Evolutionary conservation across 2,329 filamentous ascomycete genomes (phyloP).

Genomic region (Colletotrichum lini): DNA sequence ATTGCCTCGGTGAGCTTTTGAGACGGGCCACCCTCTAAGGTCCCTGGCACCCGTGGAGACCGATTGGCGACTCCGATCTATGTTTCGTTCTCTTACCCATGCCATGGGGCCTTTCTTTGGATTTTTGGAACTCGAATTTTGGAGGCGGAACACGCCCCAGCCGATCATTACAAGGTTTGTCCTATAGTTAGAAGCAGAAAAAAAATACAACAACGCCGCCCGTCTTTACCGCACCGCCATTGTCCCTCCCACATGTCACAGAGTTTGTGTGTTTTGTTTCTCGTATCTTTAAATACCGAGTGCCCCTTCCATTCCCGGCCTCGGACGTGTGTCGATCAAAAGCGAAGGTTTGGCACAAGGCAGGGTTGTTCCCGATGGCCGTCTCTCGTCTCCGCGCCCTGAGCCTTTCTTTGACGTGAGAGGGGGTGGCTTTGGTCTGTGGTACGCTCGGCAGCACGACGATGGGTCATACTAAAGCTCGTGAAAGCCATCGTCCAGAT

Average conservation of each 20-base stretch:
- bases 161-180: conserved; percentile 1
- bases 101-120: conserved; percentile 18
- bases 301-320: background rate
- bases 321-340: background rate
- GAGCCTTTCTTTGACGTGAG: background rate
- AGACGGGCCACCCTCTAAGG: no score
- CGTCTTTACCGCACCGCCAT: conserved; percentile 33
- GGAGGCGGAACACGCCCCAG: background rate
- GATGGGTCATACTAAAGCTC: background rate
- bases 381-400: background rate
- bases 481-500: background rate
- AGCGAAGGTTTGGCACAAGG: background rate
- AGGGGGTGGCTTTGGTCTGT: background rate
- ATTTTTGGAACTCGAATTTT: background rate
- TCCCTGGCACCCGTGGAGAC: background rate
- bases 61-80: background rate
- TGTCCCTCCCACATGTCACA: conserved; percentile 30
- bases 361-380: background rate
- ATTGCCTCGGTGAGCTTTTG: no score
- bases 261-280: conserved; percentile 16
- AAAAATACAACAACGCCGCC: conserved; percentile 11
- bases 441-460: conserved; percentile 17
- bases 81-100: conserved; percentile 25
- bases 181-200: conserved; percentile 16
- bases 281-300: conserved; percentile 6